These are phyloP conservation scores for Nowakowskiella sp. DNA, from an alignment of 192 early-diverging fungal species.

Conservation along the genomic window DNA sequence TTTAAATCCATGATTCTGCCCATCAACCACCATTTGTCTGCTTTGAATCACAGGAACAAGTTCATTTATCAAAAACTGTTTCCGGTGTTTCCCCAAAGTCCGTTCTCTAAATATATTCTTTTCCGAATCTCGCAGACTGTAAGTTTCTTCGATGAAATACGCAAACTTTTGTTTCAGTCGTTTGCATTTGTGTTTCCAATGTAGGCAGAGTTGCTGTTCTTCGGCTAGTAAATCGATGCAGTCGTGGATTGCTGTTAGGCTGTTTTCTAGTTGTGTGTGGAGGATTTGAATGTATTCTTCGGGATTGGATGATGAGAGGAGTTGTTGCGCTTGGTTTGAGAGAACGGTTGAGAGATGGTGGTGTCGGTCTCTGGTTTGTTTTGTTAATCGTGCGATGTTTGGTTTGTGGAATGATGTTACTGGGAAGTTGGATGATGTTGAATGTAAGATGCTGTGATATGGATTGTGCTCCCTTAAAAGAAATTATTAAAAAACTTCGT, in stretches of 20 bases:
- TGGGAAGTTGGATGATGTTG: background rate
- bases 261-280: slow-evolving; percentile 18
- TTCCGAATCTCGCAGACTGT: too few species aligned
- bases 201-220: too few species aligned
- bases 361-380: slow-evolving; percentile 7
- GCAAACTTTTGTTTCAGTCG: too few species aligned
- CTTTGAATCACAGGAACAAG: too few species aligned
- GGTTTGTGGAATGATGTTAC: slow-evolving; percentile 13
- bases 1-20: too few species aligned
- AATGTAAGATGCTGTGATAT: background rate
- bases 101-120: too few species aligned
- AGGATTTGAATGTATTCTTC: slow-evolving; percentile 17
- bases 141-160: too few species aligned
- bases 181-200: too few species aligned
- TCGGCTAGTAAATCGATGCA: slow-evolving; percentile 27
- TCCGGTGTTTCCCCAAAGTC: too few species aligned
- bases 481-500: background rate
- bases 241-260: slow-evolving; percentile 22
- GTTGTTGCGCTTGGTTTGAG: slow-evolving; percentile 21
- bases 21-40: too few species aligned
- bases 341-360: slow-evolving; percentile 17
- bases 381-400: slow-evolving; percentile 10
- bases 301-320: slow-evolving; percentile 15
- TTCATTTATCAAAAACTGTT: too few species aligned
- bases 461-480: background rate